Conservation (phyloP, 345 rosid species). For the Passiflora organensis region DNA sequence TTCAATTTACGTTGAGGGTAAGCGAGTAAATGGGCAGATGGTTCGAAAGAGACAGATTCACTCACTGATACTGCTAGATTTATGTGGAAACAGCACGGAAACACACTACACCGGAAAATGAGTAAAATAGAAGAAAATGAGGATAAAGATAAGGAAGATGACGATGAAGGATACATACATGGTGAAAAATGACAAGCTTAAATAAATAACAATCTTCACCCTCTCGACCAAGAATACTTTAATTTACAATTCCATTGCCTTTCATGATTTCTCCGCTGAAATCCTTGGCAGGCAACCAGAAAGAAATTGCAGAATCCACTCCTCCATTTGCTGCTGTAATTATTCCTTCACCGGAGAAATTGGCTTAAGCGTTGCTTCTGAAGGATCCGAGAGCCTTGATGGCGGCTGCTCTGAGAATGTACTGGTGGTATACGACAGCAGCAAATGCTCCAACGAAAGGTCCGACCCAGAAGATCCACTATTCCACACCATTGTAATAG, state of each 20-base stretch:
- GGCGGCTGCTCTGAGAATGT: slow-evolving; percentile 69
- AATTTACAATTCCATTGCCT: slow-evolving; percentile 37
- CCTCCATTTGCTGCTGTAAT: slow-evolving; percentile 20
- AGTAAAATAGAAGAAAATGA: not conserved
- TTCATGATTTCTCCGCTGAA: slow-evolving; percentile 2
- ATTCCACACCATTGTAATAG: slow-evolving; percentile 52
- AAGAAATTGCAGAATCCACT: slow-evolving; percentile 17
- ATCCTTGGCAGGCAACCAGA: not conserved
- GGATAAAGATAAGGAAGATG: slow-evolving; percentile 10
- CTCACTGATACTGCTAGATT: not conserved
- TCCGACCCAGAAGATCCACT: slow-evolving; percentile 99
- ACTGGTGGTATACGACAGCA: slow-evolving; percentile 80
- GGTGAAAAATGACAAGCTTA: slow-evolving; percentile 9
- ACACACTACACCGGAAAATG: slow-evolving; percentile 1
- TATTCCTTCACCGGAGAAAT: not conserved
- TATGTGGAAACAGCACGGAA: slow-evolving; percentile 5
- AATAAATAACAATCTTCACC: slow-evolving; percentile 13
- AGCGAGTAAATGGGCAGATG: too few relatives aligned
- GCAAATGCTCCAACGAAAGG: slow-evolving; percentile 78
- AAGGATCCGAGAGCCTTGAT: slow-evolving; percentile 74
- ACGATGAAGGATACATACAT: slow-evolving; percentile 2
- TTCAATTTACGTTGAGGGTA: too few relatives aligned
- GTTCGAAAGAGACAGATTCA: not conserved
- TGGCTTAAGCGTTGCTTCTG: slow-evolving; percentile 71
- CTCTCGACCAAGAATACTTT: slow-evolving; percentile 15